A percentile compares a stretch with the other conserved stretches of the same genome.
These are phyloP conservation scores for Lignosus rhinocerotis DNA, from an alignment of 1,284 basidiomycete genomes.

Conservation along the genomic window DNA sequence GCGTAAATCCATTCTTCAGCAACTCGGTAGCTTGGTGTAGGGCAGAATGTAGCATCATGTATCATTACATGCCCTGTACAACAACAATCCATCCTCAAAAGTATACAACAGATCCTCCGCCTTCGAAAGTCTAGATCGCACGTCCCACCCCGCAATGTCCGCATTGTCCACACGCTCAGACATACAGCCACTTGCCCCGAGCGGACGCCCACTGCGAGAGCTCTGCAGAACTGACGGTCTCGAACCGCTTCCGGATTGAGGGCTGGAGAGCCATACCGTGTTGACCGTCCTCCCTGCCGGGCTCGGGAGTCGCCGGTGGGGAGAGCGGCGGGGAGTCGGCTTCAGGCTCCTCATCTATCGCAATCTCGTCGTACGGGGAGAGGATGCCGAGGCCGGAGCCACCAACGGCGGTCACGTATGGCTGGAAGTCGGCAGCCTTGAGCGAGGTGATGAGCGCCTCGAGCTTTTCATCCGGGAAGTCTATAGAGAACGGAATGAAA, in stretches of 20 bases:
- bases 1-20: not conserved
- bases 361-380: constrained; percentile 53
- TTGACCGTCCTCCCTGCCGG: constrained; percentile 3
- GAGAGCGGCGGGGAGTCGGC: constrained; percentile 39
- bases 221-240: constrained; percentile 11
- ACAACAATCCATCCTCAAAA: not conserved
- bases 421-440: constrained; percentile 69
- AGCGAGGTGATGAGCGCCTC: constrained; percentile 61
- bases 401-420: constrained; percentile 91
- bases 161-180: constrained; percentile 1
- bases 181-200: constrained; percentile 24
- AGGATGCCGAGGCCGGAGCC: constrained; percentile 90
- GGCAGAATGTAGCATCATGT: not conserved
- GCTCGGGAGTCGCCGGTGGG: constrained; percentile 48
- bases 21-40: not conserved
- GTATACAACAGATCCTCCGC: not conserved
- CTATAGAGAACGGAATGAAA: constrained; percentile 37
- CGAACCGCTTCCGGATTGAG: constrained; percentile 20
- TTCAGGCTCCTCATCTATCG: constrained; percentile 5
- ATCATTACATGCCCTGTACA: not conserved
- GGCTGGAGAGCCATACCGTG: constrained; percentile 1
- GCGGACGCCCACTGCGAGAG: constrained; percentile 18
- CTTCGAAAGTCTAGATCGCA: not conserved
- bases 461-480: constrained; percentile 62
- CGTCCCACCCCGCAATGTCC: no score